Evolutionary conservation across 768 basidiomycete species (phyloP), one percentile per base, ranked within the genome.

Genomic region (Artomyces pyxidatus): DNA sequence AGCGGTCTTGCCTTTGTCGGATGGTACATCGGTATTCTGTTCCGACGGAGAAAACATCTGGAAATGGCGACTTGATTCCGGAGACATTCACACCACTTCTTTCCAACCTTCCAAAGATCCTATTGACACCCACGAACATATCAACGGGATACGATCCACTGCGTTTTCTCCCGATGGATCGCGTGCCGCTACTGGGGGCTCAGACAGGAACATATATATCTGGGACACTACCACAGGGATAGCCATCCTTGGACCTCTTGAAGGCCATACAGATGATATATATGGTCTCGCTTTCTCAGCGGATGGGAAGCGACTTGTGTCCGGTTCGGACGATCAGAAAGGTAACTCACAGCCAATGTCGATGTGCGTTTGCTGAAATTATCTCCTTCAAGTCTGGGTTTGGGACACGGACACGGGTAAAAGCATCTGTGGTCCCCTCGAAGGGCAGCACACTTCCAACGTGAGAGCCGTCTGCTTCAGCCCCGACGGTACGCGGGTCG

Each of bases 281-380:
- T 40, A 1, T 23, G 51, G 41, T 45, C 48, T 56, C 27, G 39
- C 37, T 28, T 54, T 54, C 37, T 55, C 55, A 3, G 30, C 41
- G n/a, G 53, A 56, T 32, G 47, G 55, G n/a, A 42, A 37, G 19
- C 49, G 43, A 32, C 32, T 56, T 23, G 53, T 42, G 8, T 56
- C 55, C 9, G 49, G 55, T 9, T 48, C 54, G 11, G 47, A 49
- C 22, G 55, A 56, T 37, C 44, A 19, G 28, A 54, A 23, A 2
- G 32, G 32, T 35, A 17, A 35, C 14, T 35, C 17, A 35, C 32
- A 35, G 32, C 4, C 17, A 4, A 4, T 7, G 6, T 35, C n/a
- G n/a, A n/a, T n/a, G n/a, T n/a, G n/a, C n/a, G 14, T 35, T 32
- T 35, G 32, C 32, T 35, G 4, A 35, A 35, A 7, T 12, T 12